These are phyloP conservation scores for Boletus edulis DNA, from an alignment of 768 basidiomycete genomes.

Conservation along the genomic window DNA sequence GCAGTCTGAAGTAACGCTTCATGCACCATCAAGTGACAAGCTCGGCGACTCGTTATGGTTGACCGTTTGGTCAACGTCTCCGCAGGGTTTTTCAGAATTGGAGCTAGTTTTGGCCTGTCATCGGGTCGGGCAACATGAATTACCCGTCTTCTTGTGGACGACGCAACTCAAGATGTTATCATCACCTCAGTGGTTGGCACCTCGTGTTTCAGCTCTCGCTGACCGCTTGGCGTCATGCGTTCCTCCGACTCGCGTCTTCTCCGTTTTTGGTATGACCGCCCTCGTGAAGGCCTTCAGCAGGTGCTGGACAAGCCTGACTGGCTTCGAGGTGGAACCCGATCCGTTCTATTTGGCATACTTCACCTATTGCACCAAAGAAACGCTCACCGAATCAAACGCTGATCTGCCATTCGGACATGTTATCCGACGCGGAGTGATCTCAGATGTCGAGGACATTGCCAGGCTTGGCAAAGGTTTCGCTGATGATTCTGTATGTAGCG, in stretches of 20 bases:
- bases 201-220: conserved; percentile 37
- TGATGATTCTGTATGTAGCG: conserved; percentile 45
- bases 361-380: conserved; percentile 41
- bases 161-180: conserved; percentile 28
- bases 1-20: conserved; percentile 32
- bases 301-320: conserved; percentile 43
- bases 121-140: conserved; percentile 40
- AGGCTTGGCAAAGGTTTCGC: conserved; percentile 51
- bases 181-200: conserved; percentile 28
- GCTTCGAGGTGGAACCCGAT: conserved; percentile 34
- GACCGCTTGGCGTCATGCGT: conserved; percentile 38
- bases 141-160: conserved; percentile 55
- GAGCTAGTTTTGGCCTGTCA: conserved; percentile 49
- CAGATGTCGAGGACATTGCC: conserved; percentile 41
- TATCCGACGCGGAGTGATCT: conserved; percentile 37
- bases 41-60: conserved; percentile 43
- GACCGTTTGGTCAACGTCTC: conserved; percentile 42
- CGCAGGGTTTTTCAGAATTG: conserved; percentile 32
- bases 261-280: conserved; percentile 45
- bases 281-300: conserved; percentile 43
- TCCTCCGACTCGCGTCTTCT: conserved; percentile 45
- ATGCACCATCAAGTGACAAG: conserved; percentile 21
- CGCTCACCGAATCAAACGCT: conserved; percentile 29
- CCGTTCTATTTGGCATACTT: conserved; percentile 53
- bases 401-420: conserved; percentile 33